Conservation (phyloP, 108 stramenopile species). For the Skeletonema costatum region DNA sequence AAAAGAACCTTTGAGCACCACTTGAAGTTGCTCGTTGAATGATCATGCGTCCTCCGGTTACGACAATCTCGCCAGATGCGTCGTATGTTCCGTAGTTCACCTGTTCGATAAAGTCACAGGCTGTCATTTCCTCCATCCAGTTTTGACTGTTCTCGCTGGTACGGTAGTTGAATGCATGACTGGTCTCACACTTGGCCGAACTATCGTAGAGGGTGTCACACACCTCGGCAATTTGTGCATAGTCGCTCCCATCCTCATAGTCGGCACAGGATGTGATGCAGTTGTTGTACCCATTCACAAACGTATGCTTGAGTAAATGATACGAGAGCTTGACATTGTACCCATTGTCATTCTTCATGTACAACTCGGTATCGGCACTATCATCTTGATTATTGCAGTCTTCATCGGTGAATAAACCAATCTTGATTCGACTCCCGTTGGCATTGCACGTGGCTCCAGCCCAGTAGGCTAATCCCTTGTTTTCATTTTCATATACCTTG, state of each 20-base stretch:
- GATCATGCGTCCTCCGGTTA: conserved; percentile 28
- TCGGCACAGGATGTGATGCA: conserved; percentile 68
- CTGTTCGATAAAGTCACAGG: conserved; percentile 64
- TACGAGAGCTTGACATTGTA: conserved; percentile 78
- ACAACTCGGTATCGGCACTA: conserved; percentile 70
- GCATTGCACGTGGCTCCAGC: conserved; percentile 77
- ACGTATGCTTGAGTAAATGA: conserved; percentile 83
- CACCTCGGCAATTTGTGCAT: conserved; percentile 55
- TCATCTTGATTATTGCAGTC: conserved; percentile 59
- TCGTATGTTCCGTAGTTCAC: conserved; percentile 37
- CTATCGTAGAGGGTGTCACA: conserved; percentile 72
- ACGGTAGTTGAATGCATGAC: conserved; percentile 63
- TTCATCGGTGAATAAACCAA: conserved; percentile 81
- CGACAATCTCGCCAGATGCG: conserved; percentile 42
- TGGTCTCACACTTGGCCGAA: conserved; percentile 82
- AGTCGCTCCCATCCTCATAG: conserved; percentile 10
- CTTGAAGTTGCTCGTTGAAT: conserved; percentile 38
- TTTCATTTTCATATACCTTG: conserved; percentile 65
- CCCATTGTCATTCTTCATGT: conserved; percentile 66
- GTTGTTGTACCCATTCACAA: conserved; percentile 31
- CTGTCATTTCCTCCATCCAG: conserved; percentile 61
- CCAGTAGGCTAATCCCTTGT: conserved; percentile 59
- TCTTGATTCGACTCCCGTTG: conserved; percentile 77
- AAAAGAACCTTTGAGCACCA: conserved; percentile 79
- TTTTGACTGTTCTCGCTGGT: conserved; percentile 28